Evolutionary conservation across 1,139 yeast species (phyloP).

Genomic region (Trichomonascaceae sp.): DNA sequence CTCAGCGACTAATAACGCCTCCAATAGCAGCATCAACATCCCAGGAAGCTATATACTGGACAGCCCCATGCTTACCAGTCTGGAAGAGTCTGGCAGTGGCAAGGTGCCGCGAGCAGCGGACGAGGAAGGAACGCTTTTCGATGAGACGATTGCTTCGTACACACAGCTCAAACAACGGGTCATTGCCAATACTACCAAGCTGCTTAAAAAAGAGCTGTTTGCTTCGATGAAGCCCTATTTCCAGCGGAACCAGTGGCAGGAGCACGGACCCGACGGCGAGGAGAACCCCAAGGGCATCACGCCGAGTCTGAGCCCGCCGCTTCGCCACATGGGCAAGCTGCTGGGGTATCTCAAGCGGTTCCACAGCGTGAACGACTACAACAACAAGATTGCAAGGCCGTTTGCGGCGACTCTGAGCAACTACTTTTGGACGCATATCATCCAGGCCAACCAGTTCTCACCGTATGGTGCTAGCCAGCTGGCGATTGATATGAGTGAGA

Average conservation of each 20-base stretch:
- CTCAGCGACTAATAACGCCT: too few species aligned
- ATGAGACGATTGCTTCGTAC: slow-evolving; percentile 38
- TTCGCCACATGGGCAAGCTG: slow-evolving; percentile 27
- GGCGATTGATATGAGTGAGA: slow-evolving; percentile 35
- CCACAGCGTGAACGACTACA: slow-evolving; percentile 21
- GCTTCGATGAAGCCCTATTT: slow-evolving; percentile 40
- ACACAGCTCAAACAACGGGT: slow-evolving; percentile 29
- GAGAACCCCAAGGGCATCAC: slow-evolving; percentile 16
- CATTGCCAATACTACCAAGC: slow-evolving; percentile 29
- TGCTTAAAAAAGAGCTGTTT: slow-evolving; percentile 40
- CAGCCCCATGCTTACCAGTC: slow-evolving; percentile 12
- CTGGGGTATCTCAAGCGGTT: slow-evolving; percentile 27
- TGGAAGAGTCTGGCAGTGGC: slow-evolving; percentile 3
- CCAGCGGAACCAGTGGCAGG: slow-evolving; percentile 21
- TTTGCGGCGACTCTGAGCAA: slow-evolving; percentile 37
- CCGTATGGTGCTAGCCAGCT: slow-evolving; percentile 45
- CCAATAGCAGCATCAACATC: too few species aligned
- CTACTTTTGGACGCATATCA: slow-evolving; percentile 42
- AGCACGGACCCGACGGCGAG: slow-evolving; percentile 1
- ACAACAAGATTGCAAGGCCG: slow-evolving; percentile 15
- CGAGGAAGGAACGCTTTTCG: slow-evolving; percentile 39
- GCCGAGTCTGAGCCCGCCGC: slow-evolving; percentile 28
- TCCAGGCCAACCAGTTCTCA: slow-evolving; percentile 53
- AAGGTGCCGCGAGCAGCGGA: slow-evolving; percentile 17
- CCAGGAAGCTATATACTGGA: too few species aligned